A percentile compares a stretch with the other conserved stretches of the same genome.
Evolutionary conservation across 352 stramenopile species (phyloP).

Genomic region (Aphanomyces stellatus): DNA sequence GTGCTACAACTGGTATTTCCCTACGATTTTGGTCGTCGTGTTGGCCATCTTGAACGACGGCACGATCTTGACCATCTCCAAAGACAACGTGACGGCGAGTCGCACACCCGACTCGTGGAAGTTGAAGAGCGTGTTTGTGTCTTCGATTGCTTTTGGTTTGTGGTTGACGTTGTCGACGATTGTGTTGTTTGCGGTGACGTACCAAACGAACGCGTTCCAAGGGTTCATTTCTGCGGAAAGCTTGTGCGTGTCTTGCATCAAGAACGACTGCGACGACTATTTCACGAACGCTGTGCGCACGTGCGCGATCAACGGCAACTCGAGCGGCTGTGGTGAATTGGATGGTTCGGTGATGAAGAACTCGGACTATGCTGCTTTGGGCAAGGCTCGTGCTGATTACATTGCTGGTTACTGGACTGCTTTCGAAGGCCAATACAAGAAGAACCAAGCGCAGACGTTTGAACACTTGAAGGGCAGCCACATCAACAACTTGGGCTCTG

Average conservation of each 20-base stretch:
- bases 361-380: not conserved
- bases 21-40: conserved; percentile 52
- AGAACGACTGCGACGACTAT: conserved; percentile 46
- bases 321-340: conserved; percentile 49
- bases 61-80: conserved; percentile 27
- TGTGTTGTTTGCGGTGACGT: conserved; percentile 46
- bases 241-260: conserved; percentile 52
- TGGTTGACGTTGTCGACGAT: conserved; percentile 59
- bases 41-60: conserved; percentile 60
- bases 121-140: conserved; percentile 21
- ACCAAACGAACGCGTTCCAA: conserved; percentile 34
- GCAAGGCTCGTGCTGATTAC: not conserved
- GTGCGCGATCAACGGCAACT: conserved; percentile 38
- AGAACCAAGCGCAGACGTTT: conserved; percentile 30
- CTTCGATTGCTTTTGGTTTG: conserved; percentile 36
- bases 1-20: conserved; percentile 36
- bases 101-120: conserved; percentile 23
- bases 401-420: not conserved
- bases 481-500: conserved; percentile 33
- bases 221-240: conserved; percentile 50
- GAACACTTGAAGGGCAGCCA: conserved; percentile 45
- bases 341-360: conserved; percentile 37
- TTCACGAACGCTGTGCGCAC: conserved; percentile 43
- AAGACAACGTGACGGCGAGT: conserved; percentile 25
- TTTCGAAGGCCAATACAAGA: not conserved